Conservation (phyloP, 495 filamentous ascomycete genomes). For the Daldinia grandis region DNA sequence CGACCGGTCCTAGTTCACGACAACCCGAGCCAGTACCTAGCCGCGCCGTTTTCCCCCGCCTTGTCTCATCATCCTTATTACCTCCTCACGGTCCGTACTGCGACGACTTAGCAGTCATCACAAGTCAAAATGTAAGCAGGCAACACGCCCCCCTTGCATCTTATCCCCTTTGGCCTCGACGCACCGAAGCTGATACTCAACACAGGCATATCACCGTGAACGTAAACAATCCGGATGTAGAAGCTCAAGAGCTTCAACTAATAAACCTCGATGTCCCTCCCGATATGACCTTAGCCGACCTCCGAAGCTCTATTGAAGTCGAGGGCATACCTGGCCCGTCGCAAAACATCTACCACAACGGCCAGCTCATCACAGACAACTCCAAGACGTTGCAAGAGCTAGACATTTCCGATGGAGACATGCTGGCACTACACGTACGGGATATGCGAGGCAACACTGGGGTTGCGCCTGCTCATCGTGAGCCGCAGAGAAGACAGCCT, state of each 20-base stretch:
- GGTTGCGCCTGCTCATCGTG: constrained; percentile 45
- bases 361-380: constrained; percentile 78
- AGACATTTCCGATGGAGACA: constrained; percentile 87
- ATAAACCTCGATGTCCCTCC: constrained; percentile 83
- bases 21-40: constrained; percentile 5
- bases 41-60: constrained; percentile 12
- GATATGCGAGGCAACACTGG: constrained; percentile 58
- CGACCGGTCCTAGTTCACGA: neutral
- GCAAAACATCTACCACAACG: constrained; percentile 89
- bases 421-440: constrained; percentile 85
- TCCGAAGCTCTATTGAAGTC: constrained; percentile 82
- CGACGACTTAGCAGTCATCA: constrained; percentile 12
- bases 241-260: constrained; percentile 73
- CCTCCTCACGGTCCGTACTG: constrained; percentile 11
- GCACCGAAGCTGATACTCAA: constrained; percentile 27
- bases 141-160: neutral
- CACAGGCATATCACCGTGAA: constrained; percentile 85
- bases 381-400: constrained; percentile 80
- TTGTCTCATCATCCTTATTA: constrained; percentile 10
- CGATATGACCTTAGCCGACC: constrained; percentile 83
- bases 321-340: constrained; percentile 63
- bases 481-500: constrained; percentile 42
- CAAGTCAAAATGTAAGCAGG: constrained; percentile 40
- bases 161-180: neutral
- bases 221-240: constrained; percentile 73